Percentiles rank a stretch among this genome's conserved stretches.
phyloP scores from a whole-genome alignment of 148 eudicot species.

The Simmondsia chinensis region DNA sequence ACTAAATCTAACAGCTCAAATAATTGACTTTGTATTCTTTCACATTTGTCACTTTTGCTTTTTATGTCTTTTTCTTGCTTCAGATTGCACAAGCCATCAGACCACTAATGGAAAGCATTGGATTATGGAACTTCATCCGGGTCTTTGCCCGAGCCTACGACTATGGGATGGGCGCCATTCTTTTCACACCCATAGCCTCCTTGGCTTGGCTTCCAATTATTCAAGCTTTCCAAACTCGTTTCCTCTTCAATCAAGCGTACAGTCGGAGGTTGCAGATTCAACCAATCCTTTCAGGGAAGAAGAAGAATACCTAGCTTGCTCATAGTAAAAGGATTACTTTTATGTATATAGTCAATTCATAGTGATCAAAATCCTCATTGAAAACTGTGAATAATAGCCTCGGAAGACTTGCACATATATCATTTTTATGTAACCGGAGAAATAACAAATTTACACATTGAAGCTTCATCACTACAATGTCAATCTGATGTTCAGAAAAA shows the following conservation, averaged over 20 bases:
- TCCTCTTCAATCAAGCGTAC: conserved; percentile 91
- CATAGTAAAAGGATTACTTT: conserved; percentile 4
- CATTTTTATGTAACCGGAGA: conserved; percentile 5
- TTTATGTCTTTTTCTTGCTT: too few relatives aligned
- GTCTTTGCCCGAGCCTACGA: conserved; percentile 81
- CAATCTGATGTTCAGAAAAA: too few relatives aligned
- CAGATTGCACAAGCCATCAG: conserved; percentile 71
- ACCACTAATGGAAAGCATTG: conserved; percentile 46
- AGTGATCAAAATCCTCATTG: neutral
- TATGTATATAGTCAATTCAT: conserved; percentile 2
- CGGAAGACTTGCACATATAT: conserved; percentile 5
- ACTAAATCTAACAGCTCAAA: too few relatives aligned
- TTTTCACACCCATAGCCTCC: conserved; percentile 67
- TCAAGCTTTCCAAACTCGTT: conserved; percentile 85
- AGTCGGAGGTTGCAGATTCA: conserved; percentile 78
- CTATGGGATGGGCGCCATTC: conserved; percentile 73
- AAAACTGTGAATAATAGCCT: conserved; percentile 6
- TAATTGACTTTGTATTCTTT: too few relatives aligned
- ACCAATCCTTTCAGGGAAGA: conserved; percentile 65
- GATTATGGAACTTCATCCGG: conserved; percentile 61
- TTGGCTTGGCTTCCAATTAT: conserved; percentile 93
- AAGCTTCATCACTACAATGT: too few relatives aligned
- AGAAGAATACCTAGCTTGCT: conserved; percentile 31
- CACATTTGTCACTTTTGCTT: too few relatives aligned
- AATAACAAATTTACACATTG: neutral